Conservation (phyloP, 192 early-diverging fungal species). For the Coemansia sp. region DNA sequence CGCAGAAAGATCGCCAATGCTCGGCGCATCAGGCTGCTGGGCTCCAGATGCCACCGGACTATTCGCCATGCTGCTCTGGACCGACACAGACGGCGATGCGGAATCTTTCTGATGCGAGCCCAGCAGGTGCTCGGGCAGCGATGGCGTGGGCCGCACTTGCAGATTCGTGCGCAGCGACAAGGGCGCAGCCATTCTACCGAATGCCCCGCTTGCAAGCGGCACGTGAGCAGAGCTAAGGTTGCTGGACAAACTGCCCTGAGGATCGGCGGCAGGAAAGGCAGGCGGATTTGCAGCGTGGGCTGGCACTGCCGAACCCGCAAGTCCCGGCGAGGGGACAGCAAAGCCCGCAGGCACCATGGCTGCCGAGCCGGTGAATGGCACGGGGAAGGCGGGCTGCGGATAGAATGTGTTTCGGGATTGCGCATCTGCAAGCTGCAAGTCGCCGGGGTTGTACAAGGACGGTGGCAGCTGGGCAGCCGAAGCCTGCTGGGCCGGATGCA, state of each 20-base stretch:
- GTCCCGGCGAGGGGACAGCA: slow-evolving; percentile 10
- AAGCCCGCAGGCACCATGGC: slow-evolving; percentile 12
- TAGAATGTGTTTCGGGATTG: slow-evolving; percentile 1
- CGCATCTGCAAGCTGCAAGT: slow-evolving; percentile 1
- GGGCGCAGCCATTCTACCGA: slow-evolving; percentile 14
- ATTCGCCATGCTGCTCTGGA: neutral
- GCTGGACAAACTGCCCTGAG: neutral
- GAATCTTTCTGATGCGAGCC: slow-evolving; percentile 15
- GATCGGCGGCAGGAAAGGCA: slow-evolving; percentile 9
- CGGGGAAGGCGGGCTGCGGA: slow-evolving; percentile 16
- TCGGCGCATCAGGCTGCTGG: slow-evolving; percentile 9
- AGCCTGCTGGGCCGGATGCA: neutral
- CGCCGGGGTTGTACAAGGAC: slow-evolving; percentile 4
- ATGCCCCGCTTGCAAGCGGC: neutral
- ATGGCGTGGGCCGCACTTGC: slow-evolving; percentile 34
- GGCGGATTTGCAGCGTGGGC: slow-evolving; percentile 6
- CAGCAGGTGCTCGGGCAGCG: slow-evolving; percentile 34
- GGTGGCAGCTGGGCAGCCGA: slow-evolving; percentile 2
- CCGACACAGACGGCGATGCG: slow-evolving; percentile 10
- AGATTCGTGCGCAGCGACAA: slow-evolving; percentile 16
- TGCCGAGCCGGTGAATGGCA: slow-evolving; percentile 13
- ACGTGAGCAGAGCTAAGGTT: neutral
- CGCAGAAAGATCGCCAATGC: slow-evolving; percentile 37
- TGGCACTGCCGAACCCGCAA: slow-evolving; percentile 5
- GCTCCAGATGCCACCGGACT: slow-evolving; percentile 2